These are phyloP conservation scores for Withania somnifera DNA, from an alignment of 305 asterid species.

Conservation along the genomic window DNA sequence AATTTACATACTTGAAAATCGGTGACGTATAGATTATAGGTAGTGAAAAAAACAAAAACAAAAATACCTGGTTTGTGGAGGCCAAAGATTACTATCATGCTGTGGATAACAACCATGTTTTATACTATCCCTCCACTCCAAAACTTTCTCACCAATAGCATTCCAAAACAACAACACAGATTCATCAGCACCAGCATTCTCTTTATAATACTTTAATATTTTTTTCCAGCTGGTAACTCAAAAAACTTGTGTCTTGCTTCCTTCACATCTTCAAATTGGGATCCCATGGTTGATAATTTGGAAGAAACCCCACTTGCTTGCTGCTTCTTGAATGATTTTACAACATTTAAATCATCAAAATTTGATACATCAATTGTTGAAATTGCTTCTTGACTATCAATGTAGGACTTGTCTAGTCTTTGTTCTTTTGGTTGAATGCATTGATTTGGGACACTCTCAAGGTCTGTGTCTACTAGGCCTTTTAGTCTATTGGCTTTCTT, in stretches of 20 bases:
- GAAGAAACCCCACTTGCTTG: conserved; percentile 36
- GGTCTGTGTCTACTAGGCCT: conserved; percentile 20
- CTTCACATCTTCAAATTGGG: conserved; percentile 24
- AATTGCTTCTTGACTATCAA: conserved; percentile 14
- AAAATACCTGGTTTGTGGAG: conserved; percentile 29
- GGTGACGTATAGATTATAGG: too few species aligned
- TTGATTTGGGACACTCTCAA: conserved; percentile 12
- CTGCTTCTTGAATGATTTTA: conserved; percentile 27
- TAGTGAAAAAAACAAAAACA: too few species aligned
- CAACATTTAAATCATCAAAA: conserved; percentile 17
- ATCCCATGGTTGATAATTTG: conserved; percentile 42
- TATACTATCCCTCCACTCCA: conserved; percentile 45
- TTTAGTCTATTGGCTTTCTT: conserved; percentile 26
- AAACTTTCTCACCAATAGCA: conserved; percentile 8
- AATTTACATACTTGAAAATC: rapidly evolving
- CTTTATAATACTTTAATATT: conserved; percentile 29
- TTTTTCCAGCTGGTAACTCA: conserved; percentile 29
- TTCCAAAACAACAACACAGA: conserved; percentile 12
- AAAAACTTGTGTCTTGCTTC: conserved; percentile 27
- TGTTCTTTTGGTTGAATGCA: conserved; percentile 31
- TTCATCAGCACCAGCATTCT: conserved; percentile 9
- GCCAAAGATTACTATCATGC: conserved; percentile 21
- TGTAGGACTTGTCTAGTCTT: conserved; percentile 12
- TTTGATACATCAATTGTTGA: conserved; percentile 29
- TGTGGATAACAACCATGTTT: conserved; percentile 14